Evolutionary conservation across 1,284 basidiomycete species (phyloP), one percentile per base, ranked within the genome.

Genomic region (Cryptococcus sp.): DNA sequence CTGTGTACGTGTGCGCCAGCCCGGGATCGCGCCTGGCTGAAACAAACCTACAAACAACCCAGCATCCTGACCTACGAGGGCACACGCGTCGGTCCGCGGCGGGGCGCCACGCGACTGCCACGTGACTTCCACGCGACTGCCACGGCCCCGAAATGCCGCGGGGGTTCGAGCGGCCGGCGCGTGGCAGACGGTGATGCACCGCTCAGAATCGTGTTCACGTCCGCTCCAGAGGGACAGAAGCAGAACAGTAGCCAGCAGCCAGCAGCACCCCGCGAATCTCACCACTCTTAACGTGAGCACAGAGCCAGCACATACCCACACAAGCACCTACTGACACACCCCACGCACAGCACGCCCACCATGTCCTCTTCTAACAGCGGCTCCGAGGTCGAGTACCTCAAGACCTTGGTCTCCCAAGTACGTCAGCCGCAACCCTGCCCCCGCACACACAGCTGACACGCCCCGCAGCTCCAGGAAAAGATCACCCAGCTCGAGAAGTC

Each of bases 341-440:
- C 38, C 2, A 12, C 11, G 16, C 7, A 33, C 16, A 42, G n/a
- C 40, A 33, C 33, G 2, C 47, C 15, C 35, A 49, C n/a, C n/a
- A 49, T 49, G 33, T 57, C 63, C 38, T 37, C 57, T 36, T 56
- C 59, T 28, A 53, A 53, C 50, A 63, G 61, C 43, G 60, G 60
- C 56, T 62, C 64, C 61, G 89, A 93, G 79, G 82, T 95, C 68
- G 88, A 89, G 70, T 90, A 94, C 78, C 86, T 95, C 80, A 95
- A 95, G 79, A 80, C 82, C 52, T 87, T 95, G 68, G 90, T 92
- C 62, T 72, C 80, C 16, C 88, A 94, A 80, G 75, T 79, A 50
- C 52, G 68, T 66, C 21, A 5, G 23, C 20, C 21, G n/a, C 37
- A 18, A 9, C 35, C 38, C 8, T 37, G 13, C 16, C 23, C 6